phyloP scores from a whole-genome alignment of 164 flowering plant species.

The Malania oleifera region DNA sequence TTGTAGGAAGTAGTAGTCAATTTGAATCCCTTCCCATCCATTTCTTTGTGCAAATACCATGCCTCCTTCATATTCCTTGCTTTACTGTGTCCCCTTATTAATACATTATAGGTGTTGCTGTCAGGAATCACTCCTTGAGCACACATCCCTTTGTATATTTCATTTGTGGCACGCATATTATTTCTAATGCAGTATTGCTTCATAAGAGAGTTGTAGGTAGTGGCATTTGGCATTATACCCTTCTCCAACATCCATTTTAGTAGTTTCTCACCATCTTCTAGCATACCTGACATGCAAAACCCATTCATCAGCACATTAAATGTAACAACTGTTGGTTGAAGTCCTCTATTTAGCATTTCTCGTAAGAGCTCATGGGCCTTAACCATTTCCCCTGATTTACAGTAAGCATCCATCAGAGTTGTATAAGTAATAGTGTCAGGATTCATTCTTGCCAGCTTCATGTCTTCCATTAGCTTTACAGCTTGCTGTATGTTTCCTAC shows the following conservation, averaged over 20 bases:
- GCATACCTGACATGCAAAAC: conserved; percentile 58
- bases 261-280: conserved; percentile 51
- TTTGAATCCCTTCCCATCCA: conserved; percentile 44
- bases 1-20: conserved; percentile 41
- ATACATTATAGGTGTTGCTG: conserved; percentile 52
- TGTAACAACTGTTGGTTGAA: conserved; percentile 62
- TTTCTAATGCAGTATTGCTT: conserved; percentile 58
- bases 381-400: conserved; percentile 45
- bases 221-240: conserved; percentile 52
- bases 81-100: conserved; percentile 60
- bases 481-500: conserved; percentile 51
- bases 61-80: conserved; percentile 76
- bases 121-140: conserved; percentile 44
- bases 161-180: conserved; percentile 44
- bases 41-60: conserved; percentile 53
- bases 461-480: conserved; percentile 47
- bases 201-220: conserved; percentile 60
- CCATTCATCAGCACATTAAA: conserved; percentile 76
- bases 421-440: conserved; percentile 65
- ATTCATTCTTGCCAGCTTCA: conserved; percentile 44
- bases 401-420: conserved; percentile 63
- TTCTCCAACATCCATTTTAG: conserved; percentile 68
- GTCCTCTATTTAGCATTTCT: conserved; percentile 51
- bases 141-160: conserved; percentile 41
- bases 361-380: conserved; percentile 50